phyloP scores from a whole-genome alignment of 805 yeast genomes.

The Yarrowia bubula region DNA sequence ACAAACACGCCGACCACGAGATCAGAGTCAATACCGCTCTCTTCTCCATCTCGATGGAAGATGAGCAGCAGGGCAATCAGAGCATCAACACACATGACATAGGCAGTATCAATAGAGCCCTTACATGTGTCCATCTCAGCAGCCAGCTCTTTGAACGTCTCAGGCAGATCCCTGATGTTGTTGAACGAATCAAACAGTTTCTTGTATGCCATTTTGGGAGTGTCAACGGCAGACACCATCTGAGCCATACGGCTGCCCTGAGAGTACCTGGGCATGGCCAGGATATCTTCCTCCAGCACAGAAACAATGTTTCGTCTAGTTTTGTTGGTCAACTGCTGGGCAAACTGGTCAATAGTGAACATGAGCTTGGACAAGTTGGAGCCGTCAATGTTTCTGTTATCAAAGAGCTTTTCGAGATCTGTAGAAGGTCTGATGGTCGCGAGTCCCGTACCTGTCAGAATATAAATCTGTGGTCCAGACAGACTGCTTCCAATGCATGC shows the following conservation, averaged over 20 bases:
- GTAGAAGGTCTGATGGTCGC: neutral
- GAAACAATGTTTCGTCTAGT: constrained; percentile 3
- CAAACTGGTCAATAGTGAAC: constrained; percentile 4
- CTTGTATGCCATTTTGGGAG: constrained; percentile 11
- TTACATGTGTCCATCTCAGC: neutral
- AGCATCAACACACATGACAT: constrained; percentile 2
- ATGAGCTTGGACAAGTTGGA: neutral
- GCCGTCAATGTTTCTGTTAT: neutral
- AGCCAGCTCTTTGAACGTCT: neutral
- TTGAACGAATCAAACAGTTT: constrained; percentile 3
- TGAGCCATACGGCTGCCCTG: constrained; percentile 12
- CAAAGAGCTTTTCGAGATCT: constrained; percentile 4
- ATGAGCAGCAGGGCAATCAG: neutral
- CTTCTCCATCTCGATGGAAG: constrained; percentile 10
- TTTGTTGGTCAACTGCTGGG: neutral
- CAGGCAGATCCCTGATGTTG: neutral
- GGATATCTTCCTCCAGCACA: constrained; percentile 8
- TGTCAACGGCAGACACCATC: neutral
- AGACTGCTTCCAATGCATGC: constrained; percentile 13
- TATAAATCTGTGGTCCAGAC: neutral
- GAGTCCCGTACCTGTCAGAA: neutral
- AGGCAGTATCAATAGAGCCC: constrained; percentile 14
- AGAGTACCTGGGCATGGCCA: constrained; percentile 5
- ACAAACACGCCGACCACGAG: neutral
- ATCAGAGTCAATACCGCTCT: neutral